Evolutionary conservation across 1,284 basidiomycete species (phyloP), one percentile per base, ranked within the genome.

Genomic region (Cystobasidium pallidum): DNA sequence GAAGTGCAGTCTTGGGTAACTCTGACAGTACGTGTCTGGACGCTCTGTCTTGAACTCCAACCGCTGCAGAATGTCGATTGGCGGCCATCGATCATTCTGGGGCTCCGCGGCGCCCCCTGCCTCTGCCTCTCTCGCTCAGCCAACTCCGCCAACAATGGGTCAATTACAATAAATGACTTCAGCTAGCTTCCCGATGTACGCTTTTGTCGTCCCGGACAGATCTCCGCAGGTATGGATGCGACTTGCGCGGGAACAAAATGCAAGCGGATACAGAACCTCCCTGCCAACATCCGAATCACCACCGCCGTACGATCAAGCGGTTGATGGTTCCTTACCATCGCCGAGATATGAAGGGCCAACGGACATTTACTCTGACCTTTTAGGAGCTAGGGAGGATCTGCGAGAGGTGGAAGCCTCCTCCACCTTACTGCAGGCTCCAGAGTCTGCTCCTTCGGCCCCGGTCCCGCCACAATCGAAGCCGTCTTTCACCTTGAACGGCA

Each of bases 401-500:
- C 3, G 8, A 24, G 21, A 10, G 17, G n/a, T 10, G 19, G 10
- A 8, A n/a, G 4, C 30, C 30, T 19, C 30, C 21, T 32, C 30
- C n/a, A 10, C 13, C 19, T 30, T n/a, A n/a, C 6, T n/a, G 21
- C 24, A 36, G 19, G 6, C 11, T 19, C 15, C 43, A n/a, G 45
- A 15, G 21, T 2, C 57, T 43, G 36, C 55, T 59, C 19, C 55
- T 2, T 11, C 54, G 21, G 15, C 24, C n/a, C 43, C 39, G 15
- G 41, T 41, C 11, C 21, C 57, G 36, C 67, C 67, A 62, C 41
- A 45, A 45, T 59, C 67, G 19, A 51, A 47, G 30, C 24, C 41
- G 1, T 58, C 54, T 32, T 70, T 49, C 36, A 61, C 58, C 2
- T 17, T 70, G 26, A 47, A 45, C n/a, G 58, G 58, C 57, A 70